Evolutionary conservation across 78 protist genomes (phyloP).

Genomic region (Pelomyxa schiedti): DNA sequence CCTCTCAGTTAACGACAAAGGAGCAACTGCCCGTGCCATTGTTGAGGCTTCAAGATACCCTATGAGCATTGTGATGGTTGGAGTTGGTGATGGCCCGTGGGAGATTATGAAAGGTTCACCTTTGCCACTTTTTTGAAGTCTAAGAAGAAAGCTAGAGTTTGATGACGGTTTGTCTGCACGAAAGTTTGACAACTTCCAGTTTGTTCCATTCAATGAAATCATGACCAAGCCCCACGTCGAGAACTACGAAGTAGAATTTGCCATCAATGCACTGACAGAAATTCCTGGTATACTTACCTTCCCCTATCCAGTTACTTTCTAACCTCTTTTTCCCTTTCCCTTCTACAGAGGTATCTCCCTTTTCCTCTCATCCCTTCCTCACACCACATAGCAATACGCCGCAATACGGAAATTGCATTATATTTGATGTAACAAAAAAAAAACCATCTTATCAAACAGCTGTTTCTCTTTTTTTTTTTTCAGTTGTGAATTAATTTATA

Average conservation of each 20-base stretch:
- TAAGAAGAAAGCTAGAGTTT: conserved; percentile 14
- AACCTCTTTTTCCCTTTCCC: no score
- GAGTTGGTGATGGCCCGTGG: no score
- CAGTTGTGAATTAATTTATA: no score
- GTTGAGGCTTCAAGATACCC: conserved; percentile 28
- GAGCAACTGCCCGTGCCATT: conserved; percentile 13
- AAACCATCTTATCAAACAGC: no score
- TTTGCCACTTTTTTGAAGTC: conserved; percentile 41
- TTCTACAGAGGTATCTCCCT: no score
- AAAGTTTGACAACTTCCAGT: conserved; percentile 28
- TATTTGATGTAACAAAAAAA: no score
- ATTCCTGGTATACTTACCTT: no score
- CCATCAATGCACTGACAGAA: conserved; percentile 5
- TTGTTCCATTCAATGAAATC: background rate
- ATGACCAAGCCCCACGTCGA: background rate
- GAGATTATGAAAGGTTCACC: conserved; percentile 15
- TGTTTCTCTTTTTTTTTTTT: no score
- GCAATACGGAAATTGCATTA: no score
- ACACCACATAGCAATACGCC: no score
- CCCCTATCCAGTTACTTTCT: no score
- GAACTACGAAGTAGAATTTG: conserved; percentile 3
- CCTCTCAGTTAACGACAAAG: background rate
- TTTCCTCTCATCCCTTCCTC: no score
- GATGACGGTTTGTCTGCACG: conserved; percentile 24
- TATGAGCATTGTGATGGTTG: conserved; percentile 25